Percentiles rank a stretch among this genome's conserved stretches.
Evolutionary conservation across 2,329 filamentous ascomycete species (phyloP).

Genomic region (Hymenoscyphus repandus): DNA sequence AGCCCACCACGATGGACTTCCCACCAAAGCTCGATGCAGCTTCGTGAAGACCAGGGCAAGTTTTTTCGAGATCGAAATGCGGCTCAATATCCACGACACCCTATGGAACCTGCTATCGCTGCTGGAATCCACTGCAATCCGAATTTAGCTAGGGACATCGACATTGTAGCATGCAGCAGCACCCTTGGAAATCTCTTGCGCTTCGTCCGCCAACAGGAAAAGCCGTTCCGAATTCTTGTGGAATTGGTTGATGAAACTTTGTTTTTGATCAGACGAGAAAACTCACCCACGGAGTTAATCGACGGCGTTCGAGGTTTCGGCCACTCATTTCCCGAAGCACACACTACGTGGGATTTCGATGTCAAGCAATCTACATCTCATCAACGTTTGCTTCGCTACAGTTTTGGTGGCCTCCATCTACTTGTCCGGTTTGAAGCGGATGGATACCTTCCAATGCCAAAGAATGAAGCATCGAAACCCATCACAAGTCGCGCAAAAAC

Average conservation of each 20-base stretch:
- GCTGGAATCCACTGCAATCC: conserved; percentile 35
- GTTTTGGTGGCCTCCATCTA: conserved; percentile 45
- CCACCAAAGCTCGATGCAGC: background rate
- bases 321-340: conserved; percentile 59
- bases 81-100: conserved; percentile 34
- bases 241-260: conserved; percentile 50
- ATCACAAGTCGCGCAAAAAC: background rate
- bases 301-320: conserved; percentile 51
- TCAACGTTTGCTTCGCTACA: conserved; percentile 54
- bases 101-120: conserved; percentile 36
- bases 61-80: conserved; percentile 37
- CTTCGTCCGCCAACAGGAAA: conserved; percentile 39
- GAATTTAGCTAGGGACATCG: conserved; percentile 34
- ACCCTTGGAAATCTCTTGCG: conserved; percentile 56
- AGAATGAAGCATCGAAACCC: background rate
- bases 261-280: conserved; percentile 58
- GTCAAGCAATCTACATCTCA: conserved; percentile 52
- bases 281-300: conserved; percentile 51
- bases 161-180: conserved; percentile 54
- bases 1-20: background rate
- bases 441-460: conserved; percentile 39
- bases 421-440: conserved; percentile 53
- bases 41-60: background rate
- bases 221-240: conserved; percentile 50
- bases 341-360: conserved; percentile 55